phyloP scores from a whole-genome alignment of 2,329 filamentous ascomycete species.

The Aspergillus sp. region DNA sequence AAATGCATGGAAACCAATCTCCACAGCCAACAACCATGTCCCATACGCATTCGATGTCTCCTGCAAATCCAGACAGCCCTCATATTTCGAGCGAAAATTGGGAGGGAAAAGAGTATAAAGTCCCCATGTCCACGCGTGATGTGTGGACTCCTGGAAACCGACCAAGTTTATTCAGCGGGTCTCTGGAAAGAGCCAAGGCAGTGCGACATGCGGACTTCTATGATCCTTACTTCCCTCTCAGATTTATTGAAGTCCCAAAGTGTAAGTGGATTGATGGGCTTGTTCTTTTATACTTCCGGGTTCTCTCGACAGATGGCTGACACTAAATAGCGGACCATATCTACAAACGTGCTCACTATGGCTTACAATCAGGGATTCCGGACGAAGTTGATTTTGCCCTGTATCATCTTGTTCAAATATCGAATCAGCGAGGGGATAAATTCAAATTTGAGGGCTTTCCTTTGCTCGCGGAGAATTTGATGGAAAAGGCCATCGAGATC shows the following conservation, averaged over 20 bases:
- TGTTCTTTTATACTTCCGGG: not conserved
- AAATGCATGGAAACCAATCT: conserved; percentile 29
- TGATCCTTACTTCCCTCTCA: conserved; percentile 38
- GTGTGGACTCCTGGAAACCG: conserved; percentile 46
- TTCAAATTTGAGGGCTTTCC: conserved; percentile 93
- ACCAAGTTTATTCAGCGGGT: conserved; percentile 35
- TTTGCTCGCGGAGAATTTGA: conserved; percentile 80
- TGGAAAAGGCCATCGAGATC: conserved; percentile 79
- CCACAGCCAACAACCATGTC: conserved; percentile 33
- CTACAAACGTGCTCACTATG: conserved; percentile 82
- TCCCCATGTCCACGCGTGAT: conserved; percentile 42
- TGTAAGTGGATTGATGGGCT: conserved; percentile 26
- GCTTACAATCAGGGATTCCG: conserved; percentile 74
- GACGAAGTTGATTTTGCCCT: conserved; percentile 90
- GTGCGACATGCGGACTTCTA: conserved; percentile 39
- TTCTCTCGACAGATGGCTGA: conserved; percentile 10
- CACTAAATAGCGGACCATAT: conserved; percentile 58
- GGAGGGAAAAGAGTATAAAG: conserved; percentile 39
- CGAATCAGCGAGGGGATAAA: conserved; percentile 89
- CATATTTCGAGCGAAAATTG: conserved; percentile 35
- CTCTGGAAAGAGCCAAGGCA: conserved; percentile 28
- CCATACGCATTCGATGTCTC: conserved; percentile 27
- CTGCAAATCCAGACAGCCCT: conserved; percentile 31
- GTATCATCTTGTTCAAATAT: conserved; percentile 93
- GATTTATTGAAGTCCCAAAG: conserved; percentile 36